These are phyloP conservation scores for Candida montana DNA, from an alignment of 805 yeast genomes.

Conservation along the genomic window DNA sequence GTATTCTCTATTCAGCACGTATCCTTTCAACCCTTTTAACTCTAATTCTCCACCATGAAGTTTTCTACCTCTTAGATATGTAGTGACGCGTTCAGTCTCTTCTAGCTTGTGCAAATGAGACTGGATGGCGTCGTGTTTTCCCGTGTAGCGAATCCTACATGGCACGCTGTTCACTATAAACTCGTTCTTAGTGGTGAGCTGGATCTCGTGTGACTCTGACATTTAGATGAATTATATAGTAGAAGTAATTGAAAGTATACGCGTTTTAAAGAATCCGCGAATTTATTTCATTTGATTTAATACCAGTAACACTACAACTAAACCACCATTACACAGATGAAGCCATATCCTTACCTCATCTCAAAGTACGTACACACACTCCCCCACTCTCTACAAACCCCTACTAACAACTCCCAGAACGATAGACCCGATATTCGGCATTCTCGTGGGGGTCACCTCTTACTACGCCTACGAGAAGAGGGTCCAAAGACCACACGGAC, in stretches of 20 bases:
- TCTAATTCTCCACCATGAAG: conserved; percentile 24
- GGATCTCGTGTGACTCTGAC: conserved; percentile 1
- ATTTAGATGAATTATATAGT: no score
- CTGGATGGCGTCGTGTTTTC: conserved; percentile 13
- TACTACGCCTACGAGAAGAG: conserved; percentile 60
- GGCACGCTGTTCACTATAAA: conserved; percentile 22
- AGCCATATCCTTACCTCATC: conserved; percentile 19
- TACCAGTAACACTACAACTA: no score
- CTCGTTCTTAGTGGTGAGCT: background rate
- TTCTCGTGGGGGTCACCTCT: conserved; percentile 56
- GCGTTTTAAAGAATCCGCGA: no score
- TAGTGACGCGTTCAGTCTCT: conserved; percentile 12
- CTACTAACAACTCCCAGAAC: conserved; percentile 28
- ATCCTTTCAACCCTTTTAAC: conserved; percentile 10
- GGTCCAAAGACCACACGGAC: conserved; percentile 54
- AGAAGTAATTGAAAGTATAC: no score
- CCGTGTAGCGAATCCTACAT: conserved; percentile 22
- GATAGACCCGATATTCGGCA: conserved; percentile 61
- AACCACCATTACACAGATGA: no score
- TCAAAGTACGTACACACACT: conserved; percentile 18
- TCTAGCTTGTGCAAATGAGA: conserved; percentile 15
- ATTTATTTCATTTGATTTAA: no score
- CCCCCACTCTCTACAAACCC: background rate
- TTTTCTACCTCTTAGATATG: conserved; percentile 33
- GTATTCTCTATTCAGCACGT: conserved; percentile 18